phyloP scores from a whole-genome alignment of 208 protist genomes.

The Trichomonas tenax region DNA sequence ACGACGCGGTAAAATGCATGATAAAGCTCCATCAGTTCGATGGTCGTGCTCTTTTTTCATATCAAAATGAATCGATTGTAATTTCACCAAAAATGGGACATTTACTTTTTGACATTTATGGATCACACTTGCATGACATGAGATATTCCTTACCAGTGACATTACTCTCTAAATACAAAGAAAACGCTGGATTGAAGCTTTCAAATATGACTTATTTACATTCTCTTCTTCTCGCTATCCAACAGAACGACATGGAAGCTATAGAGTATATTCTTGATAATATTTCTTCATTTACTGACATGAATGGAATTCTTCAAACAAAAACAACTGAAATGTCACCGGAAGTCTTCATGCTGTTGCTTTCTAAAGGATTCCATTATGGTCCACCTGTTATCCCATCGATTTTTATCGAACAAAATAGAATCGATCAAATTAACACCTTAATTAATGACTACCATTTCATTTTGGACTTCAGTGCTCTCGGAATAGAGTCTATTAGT shows the following conservation, averaged over 20 bases:
- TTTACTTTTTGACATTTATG: neutral
- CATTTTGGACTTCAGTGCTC: neutral
- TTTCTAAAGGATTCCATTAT: neutral
- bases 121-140: neutral
- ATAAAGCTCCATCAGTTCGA: neutral
- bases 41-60: neutral
- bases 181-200: neutral
- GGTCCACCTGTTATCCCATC: neutral
- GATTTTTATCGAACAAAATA: neutral
- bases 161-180: neutral
- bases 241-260: neutral
- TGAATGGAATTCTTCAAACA: neutral
- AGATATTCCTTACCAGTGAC: neutral
- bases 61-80: neutral
- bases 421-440: neutral
- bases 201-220: neutral
- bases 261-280: neutral
- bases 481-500: neutral
- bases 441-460: neutral
- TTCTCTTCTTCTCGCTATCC: neutral
- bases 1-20: neutral
- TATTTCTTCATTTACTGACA: neutral
- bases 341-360: neutral
- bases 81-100: neutral
- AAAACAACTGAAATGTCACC: neutral